phyloP scores from a whole-genome alignment of 306 rosid species.

The Trifolium subterraneum region DNA sequence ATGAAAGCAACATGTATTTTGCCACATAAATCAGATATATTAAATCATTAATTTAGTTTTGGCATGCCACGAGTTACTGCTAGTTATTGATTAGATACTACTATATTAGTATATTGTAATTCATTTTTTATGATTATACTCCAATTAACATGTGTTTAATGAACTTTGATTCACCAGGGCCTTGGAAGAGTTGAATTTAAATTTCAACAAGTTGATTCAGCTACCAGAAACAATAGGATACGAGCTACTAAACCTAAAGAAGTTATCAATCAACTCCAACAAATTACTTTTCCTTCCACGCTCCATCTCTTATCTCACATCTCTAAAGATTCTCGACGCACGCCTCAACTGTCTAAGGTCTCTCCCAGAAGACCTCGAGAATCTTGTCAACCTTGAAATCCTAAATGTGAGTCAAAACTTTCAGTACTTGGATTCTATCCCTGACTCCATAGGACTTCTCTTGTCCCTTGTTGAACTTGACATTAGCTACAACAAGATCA shows the following conservation, averaged over 20 bases:
- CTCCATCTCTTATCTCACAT: conserved; percentile 64
- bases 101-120: too few relatives aligned
- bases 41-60: too few relatives aligned
- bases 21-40: too few relatives aligned
- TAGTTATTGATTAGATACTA: too few relatives aligned
- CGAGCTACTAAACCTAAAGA: conserved; percentile 68
- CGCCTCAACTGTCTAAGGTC: conserved; percentile 78
- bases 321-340: conserved; percentile 64
- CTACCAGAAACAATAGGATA: conserved; percentile 74
- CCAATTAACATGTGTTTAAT: not conserved
- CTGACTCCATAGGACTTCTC: conserved; percentile 82
- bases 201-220: conserved; percentile 75
- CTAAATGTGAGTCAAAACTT: conserved; percentile 92
- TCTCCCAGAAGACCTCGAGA: conserved; percentile 78
- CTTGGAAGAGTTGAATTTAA: conserved; percentile 81
- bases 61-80: too few relatives aligned
- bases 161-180: conserved; percentile 46
- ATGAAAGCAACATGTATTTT: too few relatives aligned
- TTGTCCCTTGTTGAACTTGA: conserved; percentile 76
- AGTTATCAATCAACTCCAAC: conserved; percentile 80
- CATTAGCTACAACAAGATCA: conserved; percentile 76
- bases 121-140: too few relatives aligned
- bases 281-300: conserved; percentile 67
- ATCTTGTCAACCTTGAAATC: conserved; percentile 75
- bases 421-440: conserved; percentile 71